Evolutionary conservation across 2,329 filamentous ascomycete genomes (phyloP).

Genomic region (Gaeumannomyces tritici): DNA sequence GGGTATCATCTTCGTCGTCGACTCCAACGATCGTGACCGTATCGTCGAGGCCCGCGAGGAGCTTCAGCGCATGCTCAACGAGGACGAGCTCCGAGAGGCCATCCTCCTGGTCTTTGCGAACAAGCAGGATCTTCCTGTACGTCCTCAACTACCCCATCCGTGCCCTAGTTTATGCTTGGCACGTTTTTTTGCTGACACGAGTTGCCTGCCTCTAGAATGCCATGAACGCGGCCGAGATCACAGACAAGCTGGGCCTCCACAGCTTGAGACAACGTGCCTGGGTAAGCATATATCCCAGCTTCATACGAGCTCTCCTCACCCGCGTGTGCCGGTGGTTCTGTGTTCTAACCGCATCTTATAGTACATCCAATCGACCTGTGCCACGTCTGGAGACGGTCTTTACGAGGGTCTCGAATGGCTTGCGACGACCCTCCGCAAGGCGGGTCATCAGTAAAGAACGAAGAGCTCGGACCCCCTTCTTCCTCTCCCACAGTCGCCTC

Average conservation of each 20-base stretch:
- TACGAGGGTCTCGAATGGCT: slow-evolving; percentile 98
- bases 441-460: slow-evolving; percentile 47
- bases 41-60: slow-evolving; percentile 95
- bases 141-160: slow-evolving; percentile 25
- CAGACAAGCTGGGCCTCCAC: slow-evolving; percentile 99
- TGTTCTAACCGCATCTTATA: slow-evolving; percentile 21
- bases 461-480: slow-evolving; percentile 24
- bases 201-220: slow-evolving; percentile 58
- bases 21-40: slow-evolving; percentile 97
- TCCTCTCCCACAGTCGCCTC: slow-evolving; percentile 22
- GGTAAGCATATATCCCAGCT: slow-evolving; percentile 56
- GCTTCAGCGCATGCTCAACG: slow-evolving; percentile 96
- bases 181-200: too few species aligned
- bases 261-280: slow-evolving; percentile 96
- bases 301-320: not conserved
- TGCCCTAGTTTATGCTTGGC: too few species aligned
- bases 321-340: slow-evolving; percentile 5
- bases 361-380: slow-evolving; percentile 99
- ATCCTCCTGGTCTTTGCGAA: slow-evolving; percentile 97
- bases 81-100: slow-evolving; percentile 96
- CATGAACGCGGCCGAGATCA: slow-evolving; percentile 99
- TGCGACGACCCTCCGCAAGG: slow-evolving; percentile 73
- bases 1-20: slow-evolving; percentile 99
- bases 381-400: slow-evolving; percentile 97
- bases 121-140: slow-evolving; percentile 97